Evolutionary conservation across 768 basidiomycete species (phyloP).

Genomic region (Mycena albidolilacea): DNA sequence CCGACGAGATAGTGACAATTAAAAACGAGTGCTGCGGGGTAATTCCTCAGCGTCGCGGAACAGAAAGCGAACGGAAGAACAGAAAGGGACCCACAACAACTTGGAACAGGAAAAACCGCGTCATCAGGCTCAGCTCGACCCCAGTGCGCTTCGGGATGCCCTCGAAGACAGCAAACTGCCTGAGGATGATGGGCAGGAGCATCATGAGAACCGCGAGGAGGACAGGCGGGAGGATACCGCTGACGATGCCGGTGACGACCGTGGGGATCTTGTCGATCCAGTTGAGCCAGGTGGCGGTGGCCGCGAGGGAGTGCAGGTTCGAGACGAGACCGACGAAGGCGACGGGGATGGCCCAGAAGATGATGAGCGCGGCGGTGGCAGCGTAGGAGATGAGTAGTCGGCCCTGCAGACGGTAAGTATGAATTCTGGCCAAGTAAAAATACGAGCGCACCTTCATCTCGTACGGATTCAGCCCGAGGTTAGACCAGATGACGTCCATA

Average conservation of each 20-base stretch:
- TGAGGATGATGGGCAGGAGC: constrained; percentile 85
- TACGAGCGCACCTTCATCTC: constrained; percentile 68
- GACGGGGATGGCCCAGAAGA: constrained; percentile 92
- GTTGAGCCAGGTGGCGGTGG: constrained; percentile 75
- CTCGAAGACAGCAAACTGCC: constrained; percentile 87
- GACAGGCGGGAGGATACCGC: constrained; percentile 91
- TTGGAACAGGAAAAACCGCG: constrained; percentile 92
- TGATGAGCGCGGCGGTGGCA: constrained; percentile 83
- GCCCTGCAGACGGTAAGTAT: constrained; percentile 45
- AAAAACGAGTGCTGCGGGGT: constrained; percentile 88
- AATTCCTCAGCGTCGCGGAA: background rate
- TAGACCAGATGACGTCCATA: constrained; percentile 92
- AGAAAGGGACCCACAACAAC: constrained; percentile 76
- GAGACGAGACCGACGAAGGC: constrained; percentile 90
- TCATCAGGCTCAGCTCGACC: constrained; percentile 93
- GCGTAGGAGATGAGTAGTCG: constrained; percentile 80
- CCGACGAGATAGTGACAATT: constrained; percentile 88
- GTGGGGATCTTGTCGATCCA: constrained; percentile 86
- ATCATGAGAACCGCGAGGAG: constrained; percentile 93
- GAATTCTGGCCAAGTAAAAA: background rate
- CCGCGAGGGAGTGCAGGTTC: constrained; percentile 82
- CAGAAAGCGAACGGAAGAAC: background rate
- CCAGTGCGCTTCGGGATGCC: constrained; percentile 90
- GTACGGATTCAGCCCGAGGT: constrained; percentile 91
- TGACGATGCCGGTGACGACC: constrained; percentile 83